A percentile compares a stretch with the other conserved stretches of the same genome.
Evolutionary conservation across 805 yeast genomes (phyloP).

Genomic region (Sugiyamaella floridensis): DNA sequence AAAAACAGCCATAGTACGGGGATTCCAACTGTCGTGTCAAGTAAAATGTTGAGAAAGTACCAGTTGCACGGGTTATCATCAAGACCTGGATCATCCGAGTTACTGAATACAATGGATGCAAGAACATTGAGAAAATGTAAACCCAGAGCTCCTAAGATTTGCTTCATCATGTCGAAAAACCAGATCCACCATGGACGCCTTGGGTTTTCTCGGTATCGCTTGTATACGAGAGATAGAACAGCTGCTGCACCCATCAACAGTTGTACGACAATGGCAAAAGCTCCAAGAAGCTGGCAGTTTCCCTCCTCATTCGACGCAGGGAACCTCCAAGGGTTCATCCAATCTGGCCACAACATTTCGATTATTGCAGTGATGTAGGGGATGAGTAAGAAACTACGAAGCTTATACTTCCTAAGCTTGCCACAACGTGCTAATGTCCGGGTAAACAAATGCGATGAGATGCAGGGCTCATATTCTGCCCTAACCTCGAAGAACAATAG

Average conservation of each 20-base stretch:
- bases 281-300: conserved; percentile 70
- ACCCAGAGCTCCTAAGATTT: conserved; percentile 78
- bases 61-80: conserved; percentile 80
- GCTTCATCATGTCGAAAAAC: conserved; percentile 86
- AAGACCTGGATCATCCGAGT: conserved; percentile 29
- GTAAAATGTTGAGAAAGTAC: conserved; percentile 81
- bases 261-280: conserved; percentile 78
- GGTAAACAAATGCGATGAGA: background rate
- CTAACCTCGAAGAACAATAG: no score
- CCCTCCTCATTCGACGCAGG: conserved; percentile 10
- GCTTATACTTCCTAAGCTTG: background rate
- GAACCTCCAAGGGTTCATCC: background rate
- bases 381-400: background rate
- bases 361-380: background rate
- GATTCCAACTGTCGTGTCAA: conserved; percentile 92
- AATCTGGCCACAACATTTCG: background rate
- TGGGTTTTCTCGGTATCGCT: conserved; percentile 75
- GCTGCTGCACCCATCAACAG: conserved; percentile 69
- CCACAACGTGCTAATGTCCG: background rate
- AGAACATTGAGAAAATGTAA: conserved; percentile 73
- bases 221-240: conserved; percentile 61
- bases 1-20: conserved; percentile 64
- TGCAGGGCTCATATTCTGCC: background rate
- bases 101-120: conserved; percentile 50
- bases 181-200: conserved; percentile 84